phyloP scores from a whole-genome alignment of 169 alveolate genomes.

The Plasmodium cynomolgi region DNA sequence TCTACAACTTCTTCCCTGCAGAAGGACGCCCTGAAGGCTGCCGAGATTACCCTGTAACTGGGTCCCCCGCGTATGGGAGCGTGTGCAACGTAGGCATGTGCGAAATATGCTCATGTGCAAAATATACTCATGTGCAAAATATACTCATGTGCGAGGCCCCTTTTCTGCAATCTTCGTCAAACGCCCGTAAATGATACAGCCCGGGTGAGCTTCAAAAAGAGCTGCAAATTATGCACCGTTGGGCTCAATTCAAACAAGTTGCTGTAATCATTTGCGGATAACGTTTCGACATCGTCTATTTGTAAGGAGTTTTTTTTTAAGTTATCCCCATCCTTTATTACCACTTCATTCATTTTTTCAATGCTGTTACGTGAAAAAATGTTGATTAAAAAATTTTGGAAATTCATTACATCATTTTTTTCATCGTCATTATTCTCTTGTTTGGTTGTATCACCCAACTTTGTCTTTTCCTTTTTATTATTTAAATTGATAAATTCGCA shows the following conservation, averaged over 20 bases:
- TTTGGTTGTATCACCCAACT: constrained; percentile 5
- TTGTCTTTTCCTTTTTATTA: constrained; percentile 41
- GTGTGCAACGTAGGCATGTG: neutral
- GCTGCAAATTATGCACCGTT: constrained; percentile 15
- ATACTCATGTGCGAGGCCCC: neutral
- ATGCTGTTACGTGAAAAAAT: constrained; percentile 44
- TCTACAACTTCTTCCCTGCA: constrained; percentile 2
- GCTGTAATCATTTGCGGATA: constrained; percentile 24
- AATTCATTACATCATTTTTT: constrained; percentile 18
- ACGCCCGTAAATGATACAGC: constrained; percentile 28
- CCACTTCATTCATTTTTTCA: constrained; percentile 24
- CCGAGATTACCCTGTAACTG: constrained; percentile 52
- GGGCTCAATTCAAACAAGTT: constrained; percentile 34
- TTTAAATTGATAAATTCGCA: constrained; percentile 37
- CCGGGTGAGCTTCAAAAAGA: constrained; percentile 44
- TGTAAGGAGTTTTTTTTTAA: constrained; percentile 26
- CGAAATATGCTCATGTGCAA: neutral
- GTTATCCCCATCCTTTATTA: constrained; percentile 53
- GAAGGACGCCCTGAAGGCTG: constrained; percentile 73
- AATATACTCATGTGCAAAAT: neutral
- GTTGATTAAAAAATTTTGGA: constrained; percentile 37
- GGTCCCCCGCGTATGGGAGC: neutral
- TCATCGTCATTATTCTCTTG: constrained; percentile 56
- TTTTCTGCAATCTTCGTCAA: neutral
- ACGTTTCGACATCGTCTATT: neutral